These are phyloP conservation scores for Chloropicon primus DNA, from an alignment of 139 green algal genomes.

Conservation along the genomic window DNA sequence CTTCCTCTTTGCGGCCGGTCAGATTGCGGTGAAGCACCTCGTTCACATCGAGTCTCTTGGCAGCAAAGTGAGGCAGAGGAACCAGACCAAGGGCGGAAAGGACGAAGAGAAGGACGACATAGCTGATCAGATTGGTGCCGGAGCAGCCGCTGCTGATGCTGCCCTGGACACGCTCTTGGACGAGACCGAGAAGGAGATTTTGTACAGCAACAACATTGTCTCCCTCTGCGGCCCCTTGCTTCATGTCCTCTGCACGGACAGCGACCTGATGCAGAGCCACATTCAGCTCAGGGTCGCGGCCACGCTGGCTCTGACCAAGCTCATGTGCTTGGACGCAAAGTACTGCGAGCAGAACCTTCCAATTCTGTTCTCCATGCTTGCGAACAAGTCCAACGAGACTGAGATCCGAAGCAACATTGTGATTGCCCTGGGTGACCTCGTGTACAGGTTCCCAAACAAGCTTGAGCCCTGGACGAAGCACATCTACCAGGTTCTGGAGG, in stretches of 20 bases:
- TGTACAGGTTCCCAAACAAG: slow-evolving; percentile 77
- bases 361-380: slow-evolving; percentile 23
- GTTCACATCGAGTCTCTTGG: slow-evolving; percentile 47
- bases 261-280: slow-evolving; percentile 11
- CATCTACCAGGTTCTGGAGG: slow-evolving; percentile 61
- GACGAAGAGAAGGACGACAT: slow-evolving; percentile 12
- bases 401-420: slow-evolving; percentile 58
- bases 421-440: slow-evolving; percentile 77
- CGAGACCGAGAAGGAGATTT: slow-evolving; percentile 33
- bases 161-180: slow-evolving; percentile 18
- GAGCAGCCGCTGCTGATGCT: slow-evolving; percentile 6
- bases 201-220: slow-evolving; percentile 35
- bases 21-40: slow-evolving; percentile 63
- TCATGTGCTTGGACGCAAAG: slow-evolving; percentile 69
- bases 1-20: slow-evolving; percentile 66
- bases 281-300: slow-evolving; percentile 44
- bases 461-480: slow-evolving; percentile 81
- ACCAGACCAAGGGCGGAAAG: not conserved
- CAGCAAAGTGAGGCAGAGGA: slow-evolving; percentile 35
- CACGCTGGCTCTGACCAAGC: slow-evolving; percentile 66
- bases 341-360: slow-evolving; percentile 68
- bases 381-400: slow-evolving; percentile 12
- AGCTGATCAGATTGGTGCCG: slow-evolving; percentile 12
- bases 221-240: slow-evolving; percentile 38
- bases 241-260: slow-evolving; percentile 29